Conservation (phyloP, 192 early-diverging fungal genomes). For the Linnemannia zychae region DNA sequence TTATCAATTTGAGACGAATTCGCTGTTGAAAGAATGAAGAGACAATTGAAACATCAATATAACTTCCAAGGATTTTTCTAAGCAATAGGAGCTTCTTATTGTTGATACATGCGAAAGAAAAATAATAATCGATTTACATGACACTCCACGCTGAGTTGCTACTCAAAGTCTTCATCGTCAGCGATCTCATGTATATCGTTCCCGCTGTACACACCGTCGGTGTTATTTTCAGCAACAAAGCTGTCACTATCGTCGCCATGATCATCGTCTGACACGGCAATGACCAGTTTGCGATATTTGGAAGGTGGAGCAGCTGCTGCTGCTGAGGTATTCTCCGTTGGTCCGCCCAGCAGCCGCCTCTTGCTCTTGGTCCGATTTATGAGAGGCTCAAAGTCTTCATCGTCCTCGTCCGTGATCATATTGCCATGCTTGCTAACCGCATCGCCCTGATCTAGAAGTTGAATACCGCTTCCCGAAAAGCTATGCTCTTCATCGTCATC, state of each 20-base stretch:
- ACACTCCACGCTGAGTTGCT: too few species aligned
- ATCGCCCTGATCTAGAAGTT: slow-evolving; percentile 19
- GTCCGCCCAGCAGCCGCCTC: background rate
- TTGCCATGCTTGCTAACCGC: background rate
- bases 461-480: slow-evolving; percentile 18
- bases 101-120: too few species aligned
- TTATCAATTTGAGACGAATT: background rate
- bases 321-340: background rate
- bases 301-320: background rate
- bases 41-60: too few species aligned
- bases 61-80: too few species aligned
- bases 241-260: background rate
- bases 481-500: background rate
- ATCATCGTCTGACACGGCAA: slow-evolving; percentile 22
- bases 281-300: slow-evolving; percentile 30
- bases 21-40: background rate
- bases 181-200: background rate
- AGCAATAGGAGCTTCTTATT: too few species aligned
- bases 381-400: background rate
- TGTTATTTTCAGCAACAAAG: background rate
- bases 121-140: too few species aligned
- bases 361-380: background rate
- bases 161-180: background rate
- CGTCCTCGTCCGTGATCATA: background rate
- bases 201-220: background rate